Evolutionary conservation across 2,329 filamentous ascomycete genomes (phyloP), one percentile per base, ranked within the genome.

Genomic region (Chaetomium globosum): DNA sequence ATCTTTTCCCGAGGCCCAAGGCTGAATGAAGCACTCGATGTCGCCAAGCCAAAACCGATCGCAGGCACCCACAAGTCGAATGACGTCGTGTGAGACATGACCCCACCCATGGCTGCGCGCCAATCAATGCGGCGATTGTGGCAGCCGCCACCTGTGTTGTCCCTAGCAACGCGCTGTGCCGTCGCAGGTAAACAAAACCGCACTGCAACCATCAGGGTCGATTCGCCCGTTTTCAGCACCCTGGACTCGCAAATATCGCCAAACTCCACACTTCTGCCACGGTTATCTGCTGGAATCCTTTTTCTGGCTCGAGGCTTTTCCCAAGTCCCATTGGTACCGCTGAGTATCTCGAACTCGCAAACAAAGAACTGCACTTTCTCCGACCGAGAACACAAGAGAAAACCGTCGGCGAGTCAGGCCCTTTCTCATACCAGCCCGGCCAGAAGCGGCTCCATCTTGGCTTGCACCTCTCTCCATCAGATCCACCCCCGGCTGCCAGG

Each of bases 401-500:
- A 43, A 6, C 19, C 19, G 56, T 23, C 56, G 33, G 39, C 56
- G 8, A 46, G 56, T 43, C 26, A 31, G 39, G 7, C 28, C 3
- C 8, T 30, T 56, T 21, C 12, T 26, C 26, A 19, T 12, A 28
- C 9, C 5, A 36, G 5, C 23, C 51, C 51, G 6, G 28, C 51
- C 51, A 43, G 23, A 39, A 43, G 5, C 19, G 52, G 30, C 52
- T 21, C 19, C 30, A 21, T n/a, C 33, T 39, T 28, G 33, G 23
- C n/a, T 19, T 43, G 8, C n/a, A 43, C 12, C 33, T 55, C 31
- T 12, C 12, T 23, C n/a, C 9, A 28, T 12, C 36, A 39, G 16
- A 5, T 26, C 21, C 21, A 26, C 54, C 73, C 89, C 90, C 89
- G 89, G 89, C 89, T 87, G 85, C 84, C 86, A 88, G 87, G 88